phyloP scores from a whole-genome alignment of 495 filamentous ascomycete species.

The Xylaria curta region DNA sequence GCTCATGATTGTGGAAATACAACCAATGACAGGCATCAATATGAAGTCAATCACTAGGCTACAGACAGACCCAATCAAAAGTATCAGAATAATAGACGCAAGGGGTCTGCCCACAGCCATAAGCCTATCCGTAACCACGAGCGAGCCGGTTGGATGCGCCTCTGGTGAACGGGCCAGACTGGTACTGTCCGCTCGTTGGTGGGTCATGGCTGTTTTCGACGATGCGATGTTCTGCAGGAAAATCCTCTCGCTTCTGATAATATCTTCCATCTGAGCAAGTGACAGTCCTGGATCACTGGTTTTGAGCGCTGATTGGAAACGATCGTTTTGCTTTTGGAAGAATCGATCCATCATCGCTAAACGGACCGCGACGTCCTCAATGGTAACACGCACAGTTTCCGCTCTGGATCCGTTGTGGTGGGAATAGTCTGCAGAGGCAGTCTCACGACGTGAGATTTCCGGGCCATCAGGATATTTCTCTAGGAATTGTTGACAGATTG shows the following conservation, averaged over 20 bases:
- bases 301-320: background rate
- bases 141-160: too few relatives aligned
- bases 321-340: conserved; percentile 3
- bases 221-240: background rate
- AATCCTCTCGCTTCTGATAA: background rate
- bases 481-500: conserved; percentile 18
- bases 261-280: background rate
- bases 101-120: background rate
- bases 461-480: conserved; percentile 13
- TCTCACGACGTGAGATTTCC: background rate
- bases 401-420: background rate
- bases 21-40: background rate
- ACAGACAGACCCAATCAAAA: too few relatives aligned
- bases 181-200: background rate
- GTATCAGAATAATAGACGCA: background rate
- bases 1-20: background rate
- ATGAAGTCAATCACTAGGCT: background rate
- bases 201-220: background rate
- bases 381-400: background rate
- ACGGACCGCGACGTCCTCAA: background rate
- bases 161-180: background rate
- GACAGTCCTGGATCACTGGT: background rate
- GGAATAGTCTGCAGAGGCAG: background rate
- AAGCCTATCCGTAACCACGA: background rate
- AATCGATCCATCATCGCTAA: conserved; percentile 2